Evolutionary conservation across 2,329 filamentous ascomycete species (phyloP), one percentile per base, ranked within the genome.

Genomic region (Beauveria medogensis): DNA sequence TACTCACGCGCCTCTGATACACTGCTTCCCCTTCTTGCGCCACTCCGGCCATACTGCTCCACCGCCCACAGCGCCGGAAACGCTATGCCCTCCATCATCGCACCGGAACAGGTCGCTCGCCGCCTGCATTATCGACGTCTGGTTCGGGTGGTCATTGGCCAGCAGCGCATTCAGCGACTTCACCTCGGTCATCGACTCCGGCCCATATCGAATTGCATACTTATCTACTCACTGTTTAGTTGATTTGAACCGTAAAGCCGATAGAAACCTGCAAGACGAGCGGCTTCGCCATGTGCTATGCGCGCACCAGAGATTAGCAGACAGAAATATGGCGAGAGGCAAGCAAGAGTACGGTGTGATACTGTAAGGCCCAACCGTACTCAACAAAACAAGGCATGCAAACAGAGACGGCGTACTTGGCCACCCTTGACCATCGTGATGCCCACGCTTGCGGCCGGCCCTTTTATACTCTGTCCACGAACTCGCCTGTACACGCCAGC

Each of bases 41-140:
- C 55, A 58, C 22, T 30, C 46, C 34, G 12, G 9, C 55, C 55
- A 22, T 51, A 43, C 46, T 47, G 22, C 44, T 30, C 55, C 55
- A 51, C 55, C 55, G 22, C 46, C 37, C 55, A 58, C 55, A 58
- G 18, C 44, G 18, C n/a, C 34, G 55, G 55, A 58, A 58, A 58
- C 28, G 46, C 55, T 3, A 51, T 22, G 34, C 46, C 55, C 16
- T 58, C 46, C 55, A 58, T 51, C 8, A 43, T 58, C 55, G 55
- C 46, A 51, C 24, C 55, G 55, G 22, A 58, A 58, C 34, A 58
- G 55, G 10, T 58, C 43, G 55, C 37, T 41, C 5, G 55, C 55
- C 16, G 55, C 46, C 55, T 58, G 46, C 22, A 51, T 34, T 34
- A 47, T 58, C 24, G 55, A 26, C 22, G 46, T 37, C 34, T 24